Evolutionary conservation across 495 filamentous ascomycete species (phyloP).

Genomic region (Cudoniella acicularis): DNA sequence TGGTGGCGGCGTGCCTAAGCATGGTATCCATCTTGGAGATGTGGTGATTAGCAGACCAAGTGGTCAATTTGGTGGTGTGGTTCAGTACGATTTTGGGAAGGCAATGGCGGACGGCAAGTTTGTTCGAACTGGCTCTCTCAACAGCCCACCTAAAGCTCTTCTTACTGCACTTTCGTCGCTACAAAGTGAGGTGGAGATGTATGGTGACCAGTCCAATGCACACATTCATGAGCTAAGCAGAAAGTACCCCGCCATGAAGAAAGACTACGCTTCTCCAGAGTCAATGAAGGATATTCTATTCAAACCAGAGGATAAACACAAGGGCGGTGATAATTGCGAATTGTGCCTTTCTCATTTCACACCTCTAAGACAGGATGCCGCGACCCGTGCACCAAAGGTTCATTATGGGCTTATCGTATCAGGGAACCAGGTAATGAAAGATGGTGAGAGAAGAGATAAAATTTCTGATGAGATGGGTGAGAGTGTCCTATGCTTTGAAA

Average conservation of each 20-base stretch:
- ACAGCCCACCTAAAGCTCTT: conserved; percentile 27
- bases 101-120: conserved; percentile 22
- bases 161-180: conserved; percentile 28
- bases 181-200: too few relatives aligned
- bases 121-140: conserved; percentile 31
- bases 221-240: too few relatives aligned
- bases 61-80: conserved; percentile 29
- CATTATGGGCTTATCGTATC: conserved; percentile 32
- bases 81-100: conserved; percentile 42
- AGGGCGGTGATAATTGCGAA: too few relatives aligned
- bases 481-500: conserved; percentile 2
- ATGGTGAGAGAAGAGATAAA: conserved; percentile 9
- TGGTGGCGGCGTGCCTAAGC: conserved; percentile 35
- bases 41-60: conserved; percentile 39
- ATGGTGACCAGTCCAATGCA: too few relatives aligned
- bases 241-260: too few relatives aligned
- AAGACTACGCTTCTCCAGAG: too few relatives aligned
- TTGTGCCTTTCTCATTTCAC: too few relatives aligned
- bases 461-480: conserved; percentile 22
- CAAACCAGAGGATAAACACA: too few relatives aligned
- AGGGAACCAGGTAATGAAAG: conserved; percentile 23
- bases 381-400: conserved; percentile 21
- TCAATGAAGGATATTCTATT: too few relatives aligned
- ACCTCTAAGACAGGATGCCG: conserved; percentile 9
- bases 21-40: conserved; percentile 37